Evolutionary conservation across 2,329 filamentous ascomycete species (phyloP).

Genomic region (Thelonectria discophora): DNA sequence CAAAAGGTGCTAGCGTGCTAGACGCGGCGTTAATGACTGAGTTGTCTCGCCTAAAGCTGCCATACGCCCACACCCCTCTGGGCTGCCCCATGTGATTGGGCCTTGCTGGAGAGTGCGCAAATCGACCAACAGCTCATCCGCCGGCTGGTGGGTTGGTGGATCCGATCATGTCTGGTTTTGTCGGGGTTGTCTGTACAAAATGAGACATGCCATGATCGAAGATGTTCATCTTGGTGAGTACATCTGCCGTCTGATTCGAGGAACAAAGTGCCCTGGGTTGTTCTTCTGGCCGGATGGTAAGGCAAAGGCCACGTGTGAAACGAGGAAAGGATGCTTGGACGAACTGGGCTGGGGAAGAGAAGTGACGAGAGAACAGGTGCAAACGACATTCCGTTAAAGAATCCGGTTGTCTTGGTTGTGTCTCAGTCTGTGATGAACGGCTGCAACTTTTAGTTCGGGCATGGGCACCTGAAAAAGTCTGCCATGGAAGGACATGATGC

Average conservation of each 20-base stretch:
- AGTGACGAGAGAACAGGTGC: too few relatives aligned
- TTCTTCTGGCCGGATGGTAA: neutral
- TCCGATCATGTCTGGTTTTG: constrained; percentile 23
- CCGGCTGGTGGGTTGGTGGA: constrained; percentile 30
- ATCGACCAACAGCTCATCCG: constrained; percentile 40
- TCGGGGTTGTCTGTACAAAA: neutral
- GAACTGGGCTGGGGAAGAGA: neutral
- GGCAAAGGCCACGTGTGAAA: neutral
- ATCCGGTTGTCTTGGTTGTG: too few relatives aligned
- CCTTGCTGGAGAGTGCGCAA: constrained; percentile 31
- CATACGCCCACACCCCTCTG: constrained; percentile 29
- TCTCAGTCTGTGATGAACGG: too few relatives aligned
- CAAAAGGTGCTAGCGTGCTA: constrained; percentile 43
- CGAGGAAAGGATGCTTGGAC: neutral
- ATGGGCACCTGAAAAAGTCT: too few relatives aligned
- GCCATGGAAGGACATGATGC: neutral
- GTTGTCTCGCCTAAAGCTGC: constrained; percentile 39
- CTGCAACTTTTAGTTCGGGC: too few relatives aligned
- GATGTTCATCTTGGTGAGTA: neutral
- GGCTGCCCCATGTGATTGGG: constrained; percentile 32
- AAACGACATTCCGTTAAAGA: too few relatives aligned
- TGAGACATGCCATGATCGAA: neutral
- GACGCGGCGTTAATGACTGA: constrained; percentile 45
- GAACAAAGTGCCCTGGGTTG: neutral
- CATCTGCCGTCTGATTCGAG: neutral